A percentile compares a stretch with the other conserved stretches of the same genome.
Conservation (phyloP, 768 basidiomycete genomes). For the Saitozyma podzolica region DNA sequence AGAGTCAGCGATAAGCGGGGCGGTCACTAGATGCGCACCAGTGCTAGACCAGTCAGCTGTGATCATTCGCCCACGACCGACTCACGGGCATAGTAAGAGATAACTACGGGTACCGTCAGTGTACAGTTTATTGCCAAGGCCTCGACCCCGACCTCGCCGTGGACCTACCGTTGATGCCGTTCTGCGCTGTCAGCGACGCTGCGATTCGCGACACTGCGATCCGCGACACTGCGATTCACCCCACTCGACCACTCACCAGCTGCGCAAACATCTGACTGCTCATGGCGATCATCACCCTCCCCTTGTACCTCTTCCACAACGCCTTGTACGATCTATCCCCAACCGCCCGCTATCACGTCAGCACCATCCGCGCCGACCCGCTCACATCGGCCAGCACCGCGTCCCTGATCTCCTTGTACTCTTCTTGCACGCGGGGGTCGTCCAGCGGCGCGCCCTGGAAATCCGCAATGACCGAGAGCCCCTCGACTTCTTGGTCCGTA, state of each 20-base stretch:
- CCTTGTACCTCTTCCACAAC: constrained; percentile 87
- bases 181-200: constrained; percentile 57
- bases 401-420: constrained; percentile 87
- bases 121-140: no score
- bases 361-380: constrained; percentile 4
- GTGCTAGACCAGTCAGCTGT: no score
- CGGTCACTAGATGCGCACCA: no score
- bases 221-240: not conserved
- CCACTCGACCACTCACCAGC: constrained; percentile 61
- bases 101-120: constrained; percentile 54
- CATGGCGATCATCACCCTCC: constrained; percentile 87
- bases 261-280: constrained; percentile 94
- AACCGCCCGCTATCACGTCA: constrained; percentile 63
- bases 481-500: constrained; percentile 75
- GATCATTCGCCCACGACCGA: constrained; percentile 1
- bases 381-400: constrained; percentile 53
- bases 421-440: constrained; percentile 69
- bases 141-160: no score
- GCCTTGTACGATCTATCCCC: constrained; percentile 72
- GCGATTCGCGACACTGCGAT: not conserved
- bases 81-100: constrained; percentile 92
- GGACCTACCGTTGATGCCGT: constrained; percentile 74
- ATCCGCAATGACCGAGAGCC: constrained; percentile 82
- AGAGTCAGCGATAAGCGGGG: no score
- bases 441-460: constrained; percentile 78